phyloP scores from a whole-genome alignment of 441 rosid species.

The Brassica hybrid region DNA sequence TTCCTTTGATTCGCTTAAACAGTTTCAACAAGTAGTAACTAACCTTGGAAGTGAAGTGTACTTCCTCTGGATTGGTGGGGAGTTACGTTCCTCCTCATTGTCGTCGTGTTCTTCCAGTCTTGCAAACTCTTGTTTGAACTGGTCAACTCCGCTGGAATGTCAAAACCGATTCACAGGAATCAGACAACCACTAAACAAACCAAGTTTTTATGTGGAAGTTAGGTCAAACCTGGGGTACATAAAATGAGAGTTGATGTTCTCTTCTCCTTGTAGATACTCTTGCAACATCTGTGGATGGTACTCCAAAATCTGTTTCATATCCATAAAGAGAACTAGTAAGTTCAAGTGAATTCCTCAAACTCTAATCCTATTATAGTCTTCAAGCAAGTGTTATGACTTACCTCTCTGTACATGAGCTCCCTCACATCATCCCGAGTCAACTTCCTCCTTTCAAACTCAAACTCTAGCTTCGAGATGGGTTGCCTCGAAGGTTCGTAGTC shows the following conservation, averaged over 20 bases:
- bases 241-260: conserved; percentile 71
- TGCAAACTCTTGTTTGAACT: conserved; percentile 89
- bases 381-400: conserved; percentile 29
- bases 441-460: conserved; percentile 92
- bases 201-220: background rate
- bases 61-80: conserved; percentile 67
- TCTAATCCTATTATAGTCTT: background rate
- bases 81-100: conserved; percentile 59
- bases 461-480: conserved; percentile 89
- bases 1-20: background rate
- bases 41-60: conserved; percentile 96
- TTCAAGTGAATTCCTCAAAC: background rate
- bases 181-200: background rate
- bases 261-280: conserved; percentile 87
- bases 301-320: conserved; percentile 79
- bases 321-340: conserved; percentile 29
- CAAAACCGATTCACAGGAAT: background rate
- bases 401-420: conserved; percentile 96
- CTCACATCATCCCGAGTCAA: conserved; percentile 82
- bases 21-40: conserved; percentile 16
- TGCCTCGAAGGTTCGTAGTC: conserved; percentile 80
- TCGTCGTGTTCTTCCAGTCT: conserved; percentile 83
- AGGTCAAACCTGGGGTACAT: conserved; percentile 83
- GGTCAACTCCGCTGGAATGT: conserved; percentile 77
- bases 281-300: conserved; percentile 99